Evolutionary conservation across 139 green algal genomes (phyloP).

Genomic region (Asterochloris sp.): DNA sequence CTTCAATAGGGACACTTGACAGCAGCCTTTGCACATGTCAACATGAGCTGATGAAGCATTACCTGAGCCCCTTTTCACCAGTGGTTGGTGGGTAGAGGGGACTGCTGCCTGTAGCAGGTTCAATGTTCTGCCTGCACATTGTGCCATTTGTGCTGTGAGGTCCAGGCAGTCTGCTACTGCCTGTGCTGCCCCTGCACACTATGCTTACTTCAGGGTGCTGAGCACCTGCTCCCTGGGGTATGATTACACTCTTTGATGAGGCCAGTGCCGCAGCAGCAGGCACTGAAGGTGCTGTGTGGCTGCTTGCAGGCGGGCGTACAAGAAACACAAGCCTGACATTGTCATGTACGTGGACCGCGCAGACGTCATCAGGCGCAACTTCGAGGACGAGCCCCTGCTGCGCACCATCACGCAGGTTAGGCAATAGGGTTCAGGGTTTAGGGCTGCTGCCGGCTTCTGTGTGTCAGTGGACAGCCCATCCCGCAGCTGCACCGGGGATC

Average conservation of each 20-base stretch:
- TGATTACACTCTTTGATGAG: not conserved
- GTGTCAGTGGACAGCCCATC: no score
- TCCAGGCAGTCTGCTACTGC: not conserved
- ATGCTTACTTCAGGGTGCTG: not conserved
- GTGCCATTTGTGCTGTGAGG: not conserved
- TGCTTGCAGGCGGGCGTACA: conserved; percentile 20
- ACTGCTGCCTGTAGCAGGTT: no score
- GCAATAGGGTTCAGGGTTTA: no score
- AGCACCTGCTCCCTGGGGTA: not conserved
- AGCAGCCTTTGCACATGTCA: not conserved
- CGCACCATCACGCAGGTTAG: conserved; percentile 41
- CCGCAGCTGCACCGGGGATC: not conserved
- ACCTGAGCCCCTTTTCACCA: no score
- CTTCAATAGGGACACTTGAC: not conserved
- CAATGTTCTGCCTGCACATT: not conserved
- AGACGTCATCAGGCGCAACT: conserved; percentile 35
- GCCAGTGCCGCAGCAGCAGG: conserved; percentile 15
- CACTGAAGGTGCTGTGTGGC: no score
- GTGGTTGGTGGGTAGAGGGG: no score
- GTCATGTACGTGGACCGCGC: conserved; percentile 82
- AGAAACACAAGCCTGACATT: conserved; percentile 61
- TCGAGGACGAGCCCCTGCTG: conserved; percentile 54
- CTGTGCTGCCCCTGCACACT: not conserved
- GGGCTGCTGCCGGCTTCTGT: no score
- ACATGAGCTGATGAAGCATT: no score